A percentile compares a stretch with the other conserved stretches of the same genome.
These are phyloP conservation scores for Isatis tinctoria DNA, from an alignment of 345 rosid genomes.

Conservation along the genomic window DNA sequence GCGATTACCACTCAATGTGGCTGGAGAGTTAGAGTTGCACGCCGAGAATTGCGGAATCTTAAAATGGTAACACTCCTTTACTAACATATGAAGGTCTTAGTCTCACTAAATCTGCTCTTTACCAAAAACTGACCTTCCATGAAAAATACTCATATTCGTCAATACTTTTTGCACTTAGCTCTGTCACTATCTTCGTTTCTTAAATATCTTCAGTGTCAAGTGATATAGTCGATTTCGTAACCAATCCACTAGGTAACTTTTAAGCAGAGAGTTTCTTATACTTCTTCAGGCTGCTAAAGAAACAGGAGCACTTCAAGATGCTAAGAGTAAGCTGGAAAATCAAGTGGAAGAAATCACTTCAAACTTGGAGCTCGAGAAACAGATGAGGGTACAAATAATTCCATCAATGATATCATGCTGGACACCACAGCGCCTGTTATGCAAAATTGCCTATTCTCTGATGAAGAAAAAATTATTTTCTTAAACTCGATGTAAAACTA, in stretches of 20 bases:
- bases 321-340: slow-evolving; percentile 35
- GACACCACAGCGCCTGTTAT: background rate
- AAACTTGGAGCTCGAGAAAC: slow-evolving; percentile 43
- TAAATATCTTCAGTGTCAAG: background rate
- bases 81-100: background rate
- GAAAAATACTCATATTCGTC: background rate
- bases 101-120: background rate
- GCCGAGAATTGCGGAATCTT: slow-evolving; percentile 67
- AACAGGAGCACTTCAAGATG: slow-evolving; percentile 40
- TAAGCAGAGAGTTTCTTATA: background rate
- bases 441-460: background rate
- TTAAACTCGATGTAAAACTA: background rate
- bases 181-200: background rate
- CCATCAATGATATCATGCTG: background rate
- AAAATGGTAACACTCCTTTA: slow-evolving; percentile 52
- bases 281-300: slow-evolving; percentile 36
- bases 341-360: slow-evolving; percentile 36
- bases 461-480: background rate
- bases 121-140: background rate
- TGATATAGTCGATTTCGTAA: background rate
- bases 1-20: slow-evolving; percentile 68
- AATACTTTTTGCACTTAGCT: background rate
- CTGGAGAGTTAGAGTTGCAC: slow-evolving; percentile 77
- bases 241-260: background rate
- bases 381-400: slow-evolving; percentile 29